Conservation (phyloP, 2,329 filamentous ascomycete genomes). For the Talaromyces funiculosus region DNA sequence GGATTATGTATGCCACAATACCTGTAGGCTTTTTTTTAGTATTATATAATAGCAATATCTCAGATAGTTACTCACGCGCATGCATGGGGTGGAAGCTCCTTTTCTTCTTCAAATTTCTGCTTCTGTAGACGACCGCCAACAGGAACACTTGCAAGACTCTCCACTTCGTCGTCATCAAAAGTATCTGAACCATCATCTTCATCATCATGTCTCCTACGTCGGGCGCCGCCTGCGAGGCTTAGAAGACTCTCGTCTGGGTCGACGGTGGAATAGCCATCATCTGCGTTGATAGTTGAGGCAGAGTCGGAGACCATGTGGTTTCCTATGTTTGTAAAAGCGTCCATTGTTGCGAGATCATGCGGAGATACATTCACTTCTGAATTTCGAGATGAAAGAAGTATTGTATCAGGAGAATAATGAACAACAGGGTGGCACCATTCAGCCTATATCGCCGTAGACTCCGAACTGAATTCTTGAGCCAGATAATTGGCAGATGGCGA, state of each 20-base stretch:
- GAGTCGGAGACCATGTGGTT: slow-evolving; percentile 83
- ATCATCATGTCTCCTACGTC: slow-evolving; percentile 70
- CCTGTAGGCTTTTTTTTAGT: slow-evolving; percentile 42
- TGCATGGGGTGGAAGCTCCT: slow-evolving; percentile 86
- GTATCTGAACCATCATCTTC: slow-evolving; percentile 84
- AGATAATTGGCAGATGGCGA: background rate
- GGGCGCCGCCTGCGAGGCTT: slow-evolving; percentile 49
- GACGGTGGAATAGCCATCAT: slow-evolving; percentile 67
- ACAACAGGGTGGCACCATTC: slow-evolving; percentile 1
- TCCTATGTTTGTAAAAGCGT: slow-evolving; percentile 81
- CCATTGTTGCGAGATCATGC: slow-evolving; percentile 27
- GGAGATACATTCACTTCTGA: background rate
- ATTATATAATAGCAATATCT: background rate
- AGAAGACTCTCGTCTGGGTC: slow-evolving; percentile 77
- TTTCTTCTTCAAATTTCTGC: slow-evolving; percentile 66
- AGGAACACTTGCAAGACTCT: slow-evolving; percentile 72
- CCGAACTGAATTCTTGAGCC: background rate
- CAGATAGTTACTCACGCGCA: slow-evolving; percentile 67
- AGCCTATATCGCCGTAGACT: background rate
- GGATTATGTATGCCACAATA: slow-evolving; percentile 98
- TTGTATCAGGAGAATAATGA: background rate
- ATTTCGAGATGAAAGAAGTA: background rate
- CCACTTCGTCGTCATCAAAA: slow-evolving; percentile 74
- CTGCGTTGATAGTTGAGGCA: slow-evolving; percentile 80
- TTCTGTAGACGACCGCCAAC: slow-evolving; percentile 67